These are phyloP conservation scores for Pholiota adiposa DNA, from an alignment of 1,284 basidiomycete species.

Conservation along the genomic window DNA sequence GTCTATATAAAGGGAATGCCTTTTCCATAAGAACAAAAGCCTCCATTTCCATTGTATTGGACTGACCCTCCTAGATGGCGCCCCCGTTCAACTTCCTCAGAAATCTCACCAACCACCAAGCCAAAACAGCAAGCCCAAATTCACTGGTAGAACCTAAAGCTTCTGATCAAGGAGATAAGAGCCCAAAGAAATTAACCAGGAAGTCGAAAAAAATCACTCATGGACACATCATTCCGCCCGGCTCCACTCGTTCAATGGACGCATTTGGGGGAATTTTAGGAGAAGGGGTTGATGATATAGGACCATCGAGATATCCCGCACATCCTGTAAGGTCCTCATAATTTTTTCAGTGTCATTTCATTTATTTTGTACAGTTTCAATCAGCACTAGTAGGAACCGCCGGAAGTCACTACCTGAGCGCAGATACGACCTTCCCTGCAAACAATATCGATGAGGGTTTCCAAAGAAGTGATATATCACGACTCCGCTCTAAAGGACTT, in stretches of 20 bases:
- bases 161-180: conserved; percentile 1
- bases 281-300: conserved; percentile 2
- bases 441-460: background rate
- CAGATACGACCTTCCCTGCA: background rate
- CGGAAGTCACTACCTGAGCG: background rate
- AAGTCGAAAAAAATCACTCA: conserved; percentile 4
- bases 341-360: background rate
- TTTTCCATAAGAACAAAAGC: background rate
- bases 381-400: background rate
- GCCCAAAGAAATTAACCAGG: conserved; percentile 2
- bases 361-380: conserved; percentile 1
- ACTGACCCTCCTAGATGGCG: conserved; percentile 23
- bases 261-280: conserved; percentile 6
- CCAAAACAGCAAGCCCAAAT: background rate
- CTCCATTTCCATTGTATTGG: conserved; percentile 2
- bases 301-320: conserved; percentile 4
- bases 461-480: background rate
- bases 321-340: background rate
- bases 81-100: conserved; percentile 21
- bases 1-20: conserved; percentile 7
- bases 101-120: conserved; percentile 14
- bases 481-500: background rate
- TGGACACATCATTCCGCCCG: background rate
- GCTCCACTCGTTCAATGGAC: background rate
- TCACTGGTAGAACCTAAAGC: background rate